Evolutionary conservation across 2,329 filamentous ascomycete genomes (phyloP).

Genomic region (Teratosphaeriaceae sp.): DNA sequence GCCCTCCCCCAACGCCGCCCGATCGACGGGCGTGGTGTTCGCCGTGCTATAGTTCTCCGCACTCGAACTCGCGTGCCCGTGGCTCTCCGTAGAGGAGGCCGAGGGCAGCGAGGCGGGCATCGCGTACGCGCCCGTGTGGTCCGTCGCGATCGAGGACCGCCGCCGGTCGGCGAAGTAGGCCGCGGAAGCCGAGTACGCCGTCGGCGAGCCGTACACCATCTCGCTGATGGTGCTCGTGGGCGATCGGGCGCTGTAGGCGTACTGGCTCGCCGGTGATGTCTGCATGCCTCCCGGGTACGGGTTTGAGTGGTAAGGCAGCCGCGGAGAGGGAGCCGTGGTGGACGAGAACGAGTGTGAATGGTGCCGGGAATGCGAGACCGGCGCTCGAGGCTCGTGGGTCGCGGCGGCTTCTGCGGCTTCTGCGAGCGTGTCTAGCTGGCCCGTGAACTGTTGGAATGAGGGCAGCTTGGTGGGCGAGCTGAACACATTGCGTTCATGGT

Average conservation of each 20-base stretch:
- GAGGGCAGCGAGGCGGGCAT: slow-evolving; percentile 20
- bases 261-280: slow-evolving; percentile 20
- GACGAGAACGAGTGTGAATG: slow-evolving; percentile 25
- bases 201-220: slow-evolving; percentile 20
- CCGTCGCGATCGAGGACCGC: slow-evolving; percentile 12
- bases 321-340: slow-evolving; percentile 23
- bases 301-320: slow-evolving; percentile 18
- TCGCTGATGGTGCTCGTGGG: slow-evolving; percentile 22
- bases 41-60: slow-evolving; percentile 29
- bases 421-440: slow-evolving; percentile 19
- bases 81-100: slow-evolving; percentile 23
- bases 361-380: slow-evolving; percentile 15
- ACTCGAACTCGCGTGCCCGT: slow-evolving; percentile 23
- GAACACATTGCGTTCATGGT: slow-evolving; percentile 7
- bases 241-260: slow-evolving; percentile 15
- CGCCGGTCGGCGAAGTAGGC: slow-evolving; percentile 20
- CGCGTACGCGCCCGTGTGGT: slow-evolving; percentile 2
- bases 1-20: slow-evolving; percentile 26
- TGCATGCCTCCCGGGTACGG: slow-evolving; percentile 20
- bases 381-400: slow-evolving; percentile 16
- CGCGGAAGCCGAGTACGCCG: slow-evolving; percentile 9
- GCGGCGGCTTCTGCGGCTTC: slow-evolving; percentile 23
- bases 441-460: slow-evolving; percentile 27
- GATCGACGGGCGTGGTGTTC: slow-evolving; percentile 30
- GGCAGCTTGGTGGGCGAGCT: slow-evolving; percentile 23